phyloP scores from a whole-genome alignment of 179 eudicot species.

The Spinacia oleracea region DNA sequence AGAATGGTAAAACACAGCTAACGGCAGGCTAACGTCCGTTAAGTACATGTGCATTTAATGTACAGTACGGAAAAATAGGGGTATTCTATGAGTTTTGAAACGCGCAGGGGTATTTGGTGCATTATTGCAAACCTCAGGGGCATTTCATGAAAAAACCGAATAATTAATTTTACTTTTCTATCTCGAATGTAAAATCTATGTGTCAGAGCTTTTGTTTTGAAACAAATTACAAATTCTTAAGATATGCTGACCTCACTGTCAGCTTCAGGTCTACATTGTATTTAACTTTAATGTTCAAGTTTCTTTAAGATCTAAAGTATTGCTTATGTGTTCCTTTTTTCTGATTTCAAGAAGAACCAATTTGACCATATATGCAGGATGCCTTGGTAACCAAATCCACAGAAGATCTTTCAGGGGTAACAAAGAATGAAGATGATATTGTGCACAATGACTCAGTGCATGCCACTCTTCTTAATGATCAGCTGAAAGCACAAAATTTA shows the following conservation, averaged over 20 bases:
- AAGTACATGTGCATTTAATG: too few relatives aligned
- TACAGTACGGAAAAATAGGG: too few relatives aligned
- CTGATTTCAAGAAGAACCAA: background rate
- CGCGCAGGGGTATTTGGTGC: too few relatives aligned
- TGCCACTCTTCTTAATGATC: conserved; percentile 34
- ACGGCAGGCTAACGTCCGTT: too few relatives aligned
- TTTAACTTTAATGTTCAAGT: background rate
- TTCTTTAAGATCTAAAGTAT: background rate
- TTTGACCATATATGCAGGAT: conserved; percentile 42
- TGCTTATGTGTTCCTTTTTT: background rate
- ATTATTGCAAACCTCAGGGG: too few relatives aligned
- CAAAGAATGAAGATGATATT: conserved; percentile 25
- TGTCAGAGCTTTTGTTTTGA: background rate
- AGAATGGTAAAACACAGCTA: too few relatives aligned
- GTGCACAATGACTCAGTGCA: conserved; percentile 31
- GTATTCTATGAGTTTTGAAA: too few relatives aligned
- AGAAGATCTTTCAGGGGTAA: conserved; percentile 31
- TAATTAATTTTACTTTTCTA: background rate
- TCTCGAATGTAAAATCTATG: background rate
- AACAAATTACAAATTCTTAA: background rate
- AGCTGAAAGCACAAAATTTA: conserved; percentile 46
- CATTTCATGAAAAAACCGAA: too few relatives aligned
- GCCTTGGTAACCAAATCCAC: conserved; percentile 30
- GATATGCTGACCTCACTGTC: background rate
- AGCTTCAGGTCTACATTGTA: background rate